Evolutionary conservation across 306 rosid species (phyloP), one percentile per base, ranked within the genome.

Genomic region (Begonia masoniana): DNA sequence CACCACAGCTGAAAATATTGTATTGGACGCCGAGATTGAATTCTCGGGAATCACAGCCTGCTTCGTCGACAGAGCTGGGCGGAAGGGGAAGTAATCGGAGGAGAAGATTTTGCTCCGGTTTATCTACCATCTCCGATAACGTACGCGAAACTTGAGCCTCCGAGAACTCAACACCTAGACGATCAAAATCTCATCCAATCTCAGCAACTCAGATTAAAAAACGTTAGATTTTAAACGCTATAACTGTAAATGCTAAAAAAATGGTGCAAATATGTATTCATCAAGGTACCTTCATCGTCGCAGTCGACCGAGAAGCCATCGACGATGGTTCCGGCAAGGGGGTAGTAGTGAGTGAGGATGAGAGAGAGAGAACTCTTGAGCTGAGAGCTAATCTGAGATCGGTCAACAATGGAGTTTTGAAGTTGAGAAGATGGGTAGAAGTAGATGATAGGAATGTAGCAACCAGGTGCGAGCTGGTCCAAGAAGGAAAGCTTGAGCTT

Each of bases 361-460:
- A 65, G 45, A 3, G 68, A 58, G 0, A 71, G 51, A 31, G 76
- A 59, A 14, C 21, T 17, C 56, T 71, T 71, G 13, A 65, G 48
- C 35, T 14, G n/a, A 6, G 43, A 57, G 3, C 53, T 43, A 5
- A 41, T 15, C 1, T 47, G 51, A 12, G 5, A 36, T 50, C 19
- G 51, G 8, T 56, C 64, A 35, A 0, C 60, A 43, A 19, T 54
- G 10, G 13, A 50, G 26, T 9, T 11, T 35, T 26, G 19, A 26
- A 56, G 50, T 13, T 57, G 60, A 10, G 17, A 16, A 15, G 12
- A 23, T 0, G 59, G 56, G 54, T 55, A 71, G 56, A 56, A 71
- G 39, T 65, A 64, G 49, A 76, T 43, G 45, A 65, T 50, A 15
- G 82, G 82, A 60, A 66, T 71, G 62, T 51, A 71, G 23, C 53